These are phyloP conservation scores for Sicyos edulis DNA, from an alignment of 306 rosid species.

Conservation along the genomic window DNA sequence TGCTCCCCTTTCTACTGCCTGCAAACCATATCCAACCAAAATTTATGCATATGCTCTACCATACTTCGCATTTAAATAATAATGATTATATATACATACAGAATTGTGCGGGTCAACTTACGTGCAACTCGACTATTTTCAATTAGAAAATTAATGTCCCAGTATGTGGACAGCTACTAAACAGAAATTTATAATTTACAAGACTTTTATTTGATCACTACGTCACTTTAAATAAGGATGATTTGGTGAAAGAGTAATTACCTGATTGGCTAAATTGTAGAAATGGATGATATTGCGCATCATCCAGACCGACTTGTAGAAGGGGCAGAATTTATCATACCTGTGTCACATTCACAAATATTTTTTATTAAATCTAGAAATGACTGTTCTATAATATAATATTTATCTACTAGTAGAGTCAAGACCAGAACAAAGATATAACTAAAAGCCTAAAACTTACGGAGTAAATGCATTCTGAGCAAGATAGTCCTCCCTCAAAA, in stretches of 20 bases:
- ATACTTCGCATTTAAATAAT: background rate
- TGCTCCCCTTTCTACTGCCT: constrained; percentile 97
- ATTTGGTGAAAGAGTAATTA: background rate
- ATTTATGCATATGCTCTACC: background rate
- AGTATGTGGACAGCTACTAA: too few relatives aligned
- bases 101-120: too few relatives aligned
- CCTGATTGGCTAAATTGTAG: constrained; percentile 98
- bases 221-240: background rate
- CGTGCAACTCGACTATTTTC: too few relatives aligned
- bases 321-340: constrained; percentile 96
- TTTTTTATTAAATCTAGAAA: background rate
- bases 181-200: too few relatives aligned
- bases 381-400: background rate
- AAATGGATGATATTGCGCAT: constrained; percentile 99
- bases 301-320: constrained; percentile 99
- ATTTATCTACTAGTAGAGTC: background rate
- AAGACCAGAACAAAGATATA: background rate
- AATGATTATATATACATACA: too few relatives aligned
- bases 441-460: constrained; percentile 35
- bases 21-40: constrained; percentile 8
- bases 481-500: constrained; percentile 98
- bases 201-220: too few relatives aligned
- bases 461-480: constrained; percentile 99
- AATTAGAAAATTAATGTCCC: too few relatives aligned
- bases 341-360: constrained; percentile 29